Percentiles rank a stretch among this genome's conserved stretches.
phyloP scores from a whole-genome alignment of 768 basidiomycete species.

The Mycena indigotica region DNA sequence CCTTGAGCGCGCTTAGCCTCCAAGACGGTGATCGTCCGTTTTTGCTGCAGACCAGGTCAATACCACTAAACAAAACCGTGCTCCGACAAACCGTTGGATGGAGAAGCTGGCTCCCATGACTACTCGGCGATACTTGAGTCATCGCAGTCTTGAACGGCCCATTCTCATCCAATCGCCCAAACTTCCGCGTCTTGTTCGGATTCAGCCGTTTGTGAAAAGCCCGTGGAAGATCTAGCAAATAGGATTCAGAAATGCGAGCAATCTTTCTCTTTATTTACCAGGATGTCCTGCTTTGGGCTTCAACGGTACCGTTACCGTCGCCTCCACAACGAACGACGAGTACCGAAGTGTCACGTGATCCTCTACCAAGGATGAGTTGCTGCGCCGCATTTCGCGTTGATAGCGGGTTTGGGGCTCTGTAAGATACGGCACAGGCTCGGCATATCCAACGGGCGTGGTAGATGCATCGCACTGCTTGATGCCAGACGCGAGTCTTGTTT shows the following conservation, averaged over 20 bases:
- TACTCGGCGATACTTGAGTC: constrained; percentile 55
- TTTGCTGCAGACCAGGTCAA: constrained; percentile 61
- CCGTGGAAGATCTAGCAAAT: background rate
- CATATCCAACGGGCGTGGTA: constrained; percentile 45
- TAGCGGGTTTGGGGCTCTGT: constrained; percentile 48
- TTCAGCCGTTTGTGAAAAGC: background rate
- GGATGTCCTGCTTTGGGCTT: constrained; percentile 52
- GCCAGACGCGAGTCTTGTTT: constrained; percentile 38
- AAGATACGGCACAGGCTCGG: constrained; percentile 43
- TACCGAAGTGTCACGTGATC: constrained; percentile 64
- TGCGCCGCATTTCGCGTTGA: constrained; percentile 38
- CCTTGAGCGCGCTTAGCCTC: constrained; percentile 79
- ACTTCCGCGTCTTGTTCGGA: constrained; percentile 36
- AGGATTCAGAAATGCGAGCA: constrained; percentile 43
- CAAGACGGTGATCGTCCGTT: constrained; percentile 63
- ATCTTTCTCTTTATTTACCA: no score
- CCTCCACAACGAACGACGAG: constrained; percentile 48
- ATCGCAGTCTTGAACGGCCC: constrained; percentile 64
- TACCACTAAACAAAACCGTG: no score
- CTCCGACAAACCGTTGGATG: constrained; percentile 38
- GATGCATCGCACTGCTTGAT: constrained; percentile 45
- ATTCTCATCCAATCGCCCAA: constrained; percentile 55
- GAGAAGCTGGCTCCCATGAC: constrained; percentile 47
- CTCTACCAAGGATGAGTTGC: constrained; percentile 36
- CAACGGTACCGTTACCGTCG: constrained; percentile 61